Percentiles rank a stretch among this genome's conserved stretches.
Evolutionary conservation across 129 eudicot species (phyloP).

Genomic region (Lactuca sativa): DNA sequence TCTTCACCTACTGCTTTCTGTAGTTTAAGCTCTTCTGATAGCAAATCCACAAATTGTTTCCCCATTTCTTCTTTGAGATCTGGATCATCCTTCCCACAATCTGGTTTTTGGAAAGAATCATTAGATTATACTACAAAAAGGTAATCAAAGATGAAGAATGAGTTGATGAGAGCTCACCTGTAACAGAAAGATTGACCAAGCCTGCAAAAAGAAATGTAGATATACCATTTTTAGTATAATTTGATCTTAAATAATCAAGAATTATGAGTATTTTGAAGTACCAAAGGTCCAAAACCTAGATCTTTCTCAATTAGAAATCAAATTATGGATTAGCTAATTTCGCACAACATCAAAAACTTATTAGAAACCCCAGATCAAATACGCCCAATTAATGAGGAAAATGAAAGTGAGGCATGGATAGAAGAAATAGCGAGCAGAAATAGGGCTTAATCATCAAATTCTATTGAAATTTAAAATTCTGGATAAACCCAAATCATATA

Average conservation of each 20-base stretch:
- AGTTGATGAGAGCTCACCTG: constrained; percentile 50
- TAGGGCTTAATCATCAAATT: background rate
- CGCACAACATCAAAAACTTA: constrained; percentile 3
- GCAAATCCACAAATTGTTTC: constrained; percentile 74
- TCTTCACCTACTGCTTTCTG: constrained; percentile 61
- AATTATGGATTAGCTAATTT: background rate
- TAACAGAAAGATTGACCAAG: constrained; percentile 71
- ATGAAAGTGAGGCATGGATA: background rate
- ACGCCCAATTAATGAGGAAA: background rate
- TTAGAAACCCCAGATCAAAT: constrained; percentile 19
- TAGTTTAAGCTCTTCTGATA: constrained; percentile 72
- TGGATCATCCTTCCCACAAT: constrained; percentile 81
- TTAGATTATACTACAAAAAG: background rate
- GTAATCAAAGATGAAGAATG: background rate
- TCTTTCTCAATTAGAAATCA: constrained; percentile 5
- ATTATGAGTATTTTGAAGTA: background rate
- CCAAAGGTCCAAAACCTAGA: background rate
- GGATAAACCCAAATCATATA: constrained; percentile 1
- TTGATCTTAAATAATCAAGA: constrained; percentile 1
- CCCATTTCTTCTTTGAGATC: constrained; percentile 89
- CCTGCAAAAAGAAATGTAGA: constrained; percentile 50
- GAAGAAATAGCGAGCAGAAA: background rate
- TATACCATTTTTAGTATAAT: constrained; percentile 13
- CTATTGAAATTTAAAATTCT: background rate
- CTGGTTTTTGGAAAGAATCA: constrained; percentile 32